Evolutionary conservation across 2,329 filamentous ascomycete species (phyloP).

Genomic region (Teratosphaeria destructans): DNA sequence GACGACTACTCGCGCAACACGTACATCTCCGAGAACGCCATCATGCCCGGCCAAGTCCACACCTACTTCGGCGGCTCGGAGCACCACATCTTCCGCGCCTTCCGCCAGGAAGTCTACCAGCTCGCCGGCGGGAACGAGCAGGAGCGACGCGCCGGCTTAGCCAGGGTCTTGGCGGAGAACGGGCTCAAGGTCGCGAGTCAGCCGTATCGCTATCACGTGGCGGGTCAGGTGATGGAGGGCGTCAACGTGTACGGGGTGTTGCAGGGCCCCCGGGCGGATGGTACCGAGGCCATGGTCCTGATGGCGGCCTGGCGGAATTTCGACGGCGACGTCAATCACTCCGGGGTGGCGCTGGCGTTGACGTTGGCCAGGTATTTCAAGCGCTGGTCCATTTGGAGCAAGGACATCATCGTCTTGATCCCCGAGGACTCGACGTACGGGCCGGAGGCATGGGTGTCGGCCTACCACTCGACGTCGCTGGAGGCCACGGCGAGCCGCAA

Average conservation of each 20-base stretch:
- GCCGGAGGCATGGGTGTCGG: slow-evolving; percentile 93
- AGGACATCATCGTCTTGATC: slow-evolving; percentile 90
- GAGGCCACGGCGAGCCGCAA: slow-evolving; percentile 37
- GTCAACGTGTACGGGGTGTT: slow-evolving; percentile 92
- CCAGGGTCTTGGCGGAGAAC: slow-evolving; percentile 62
- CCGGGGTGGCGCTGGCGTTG: slow-evolving; percentile 75
- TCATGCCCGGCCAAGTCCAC: slow-evolving; percentile 91
- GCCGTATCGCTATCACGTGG: slow-evolving; percentile 73
- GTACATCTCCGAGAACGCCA: slow-evolving; percentile 95
- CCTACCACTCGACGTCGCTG: slow-evolving; percentile 85
- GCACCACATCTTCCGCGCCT: slow-evolving; percentile 86
- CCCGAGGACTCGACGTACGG: slow-evolving; percentile 82
- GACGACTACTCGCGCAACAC: slow-evolving; percentile 84
- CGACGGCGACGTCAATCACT: slow-evolving; percentile 67
- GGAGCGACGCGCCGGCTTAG: slow-evolving; percentile 45
- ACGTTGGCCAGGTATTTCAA: slow-evolving; percentile 92
- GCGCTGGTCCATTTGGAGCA: slow-evolving; percentile 96
- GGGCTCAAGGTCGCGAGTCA: slow-evolving; percentile 84
- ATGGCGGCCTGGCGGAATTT: slow-evolving; percentile 83
- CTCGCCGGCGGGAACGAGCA: slow-evolving; percentile 38
- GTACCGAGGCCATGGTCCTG: slow-evolving; percentile 91
- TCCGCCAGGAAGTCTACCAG: slow-evolving; percentile 68
- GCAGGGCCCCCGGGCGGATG: slow-evolving; percentile 86
- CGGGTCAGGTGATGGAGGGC: slow-evolving; percentile 62
- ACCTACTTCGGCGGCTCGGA: slow-evolving; percentile 96